These are phyloP conservation scores for Tulasnella sp. DNA, from an alignment of 768 basidiomycete genomes.

Conservation along the genomic window DNA sequence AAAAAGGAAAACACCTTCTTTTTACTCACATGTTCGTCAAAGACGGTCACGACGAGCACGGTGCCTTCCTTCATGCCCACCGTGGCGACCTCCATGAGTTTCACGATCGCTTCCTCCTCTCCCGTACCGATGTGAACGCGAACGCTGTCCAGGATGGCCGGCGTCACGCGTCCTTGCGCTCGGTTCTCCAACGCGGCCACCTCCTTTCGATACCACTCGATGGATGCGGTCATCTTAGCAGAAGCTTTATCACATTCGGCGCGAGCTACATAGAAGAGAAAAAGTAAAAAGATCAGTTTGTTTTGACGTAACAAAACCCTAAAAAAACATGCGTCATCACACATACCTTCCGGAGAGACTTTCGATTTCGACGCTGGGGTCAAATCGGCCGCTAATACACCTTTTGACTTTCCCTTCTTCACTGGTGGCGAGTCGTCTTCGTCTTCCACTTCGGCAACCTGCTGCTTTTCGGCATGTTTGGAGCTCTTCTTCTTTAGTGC, in stretches of 20 bases:
- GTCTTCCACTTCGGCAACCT: not conserved
- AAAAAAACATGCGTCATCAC: not conserved
- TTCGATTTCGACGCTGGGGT: conserved; percentile 11
- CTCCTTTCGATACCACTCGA: conserved; percentile 72
- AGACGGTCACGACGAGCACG: conserved; percentile 59
- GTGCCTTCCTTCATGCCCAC: conserved; percentile 74
- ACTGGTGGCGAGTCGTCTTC: not conserved
- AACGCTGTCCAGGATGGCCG: conserved; percentile 58
- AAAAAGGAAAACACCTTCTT: conserved; percentile 2
- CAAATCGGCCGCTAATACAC: not conserved
- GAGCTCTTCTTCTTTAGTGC: not conserved
- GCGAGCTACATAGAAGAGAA: conserved; percentile 29
- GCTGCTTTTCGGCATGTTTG: not conserved
- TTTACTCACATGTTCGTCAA: conserved; percentile 59
- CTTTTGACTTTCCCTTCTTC: conserved; percentile 10
- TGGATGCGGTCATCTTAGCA: conserved; percentile 45
- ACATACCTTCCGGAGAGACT: conserved; percentile 10
- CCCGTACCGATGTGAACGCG: conserved; percentile 41
- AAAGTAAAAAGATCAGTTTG: not conserved
- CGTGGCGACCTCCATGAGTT: conserved; percentile 64
- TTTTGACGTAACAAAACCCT: not conserved
- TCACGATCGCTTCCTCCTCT: conserved; percentile 23
- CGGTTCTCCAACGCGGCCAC: conserved; percentile 61
- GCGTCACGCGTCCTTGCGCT: conserved; percentile 66
- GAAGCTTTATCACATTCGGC: conserved; percentile 48